Evolutionary conservation across 768 basidiomycete species (phyloP), one percentile per base, ranked within the genome.

Genomic region (Termitomyces sp.): DNA sequence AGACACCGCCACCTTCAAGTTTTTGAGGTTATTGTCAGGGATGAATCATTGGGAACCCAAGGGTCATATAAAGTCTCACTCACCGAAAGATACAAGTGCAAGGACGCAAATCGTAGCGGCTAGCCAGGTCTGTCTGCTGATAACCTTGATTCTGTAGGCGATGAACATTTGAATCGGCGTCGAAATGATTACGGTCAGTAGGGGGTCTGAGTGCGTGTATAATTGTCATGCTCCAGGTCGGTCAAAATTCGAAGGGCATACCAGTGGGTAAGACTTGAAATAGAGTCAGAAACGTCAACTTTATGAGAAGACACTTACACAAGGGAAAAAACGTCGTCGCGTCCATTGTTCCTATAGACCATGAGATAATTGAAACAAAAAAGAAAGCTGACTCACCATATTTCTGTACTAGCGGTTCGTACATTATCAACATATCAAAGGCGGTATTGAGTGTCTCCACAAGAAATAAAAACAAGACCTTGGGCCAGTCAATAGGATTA

Each of bases 111-210:
- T 70, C 26, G 71, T 39, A 1, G 60, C 54, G 0, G 76, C 68
- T 8, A 78, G 59, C 63, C 71, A 70, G 16, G 62, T 69, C 2
- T 69, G 70, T 58, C 74, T 75, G 29, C 75, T 78, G 34, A 80
- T 67, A 14, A 76, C 62, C 53, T 64, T 68, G 41, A 79, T 76
- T 46, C 76, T 68, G 72, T 75, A 76, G 0, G 77, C 76, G 48
- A 79, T 72, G 66, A 78, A 79, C 10, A 80, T 60, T 63, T 80
- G 79, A 20, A 80, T 78, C 0, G 77, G 77, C 7, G 76, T 79
- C 2, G 77, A 80, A 14, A 66, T 64, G 2, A 64, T 46, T 7
- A 79, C 69, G 1, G 72, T 68, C 3, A 77, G 58, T 1, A 64
- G 41, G 7, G 65, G 63, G n/a, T 64, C 63, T 64, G 26, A 14